Evolutionary conservation across 805 yeast species (phyloP).

Genomic region (Pichia phayaonensis): DNA sequence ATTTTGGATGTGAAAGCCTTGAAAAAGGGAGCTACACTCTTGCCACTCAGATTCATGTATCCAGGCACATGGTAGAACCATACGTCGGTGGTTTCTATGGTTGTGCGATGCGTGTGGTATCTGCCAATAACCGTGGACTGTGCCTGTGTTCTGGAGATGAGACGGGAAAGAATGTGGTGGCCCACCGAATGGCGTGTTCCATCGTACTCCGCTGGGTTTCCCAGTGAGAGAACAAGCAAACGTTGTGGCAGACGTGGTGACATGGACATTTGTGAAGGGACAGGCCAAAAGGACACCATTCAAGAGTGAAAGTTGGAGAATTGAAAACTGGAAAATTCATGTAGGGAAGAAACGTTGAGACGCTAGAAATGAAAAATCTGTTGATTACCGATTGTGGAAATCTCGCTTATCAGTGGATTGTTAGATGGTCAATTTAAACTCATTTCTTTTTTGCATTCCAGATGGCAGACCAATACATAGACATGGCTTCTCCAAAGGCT

Average conservation of each 20-base stretch:
- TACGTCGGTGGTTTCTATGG: constrained; percentile 1
- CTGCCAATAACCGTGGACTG: background rate
- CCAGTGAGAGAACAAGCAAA: constrained; percentile 48
- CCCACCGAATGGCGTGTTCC: constrained; percentile 78
- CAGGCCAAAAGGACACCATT: constrained; percentile 5
- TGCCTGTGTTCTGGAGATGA: background rate
- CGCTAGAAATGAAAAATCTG: too few species aligned
- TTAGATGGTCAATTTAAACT: too few species aligned
- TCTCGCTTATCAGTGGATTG: too few species aligned
- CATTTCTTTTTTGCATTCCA: too few species aligned
- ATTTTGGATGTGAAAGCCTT: constrained; percentile 17
- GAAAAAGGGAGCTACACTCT: constrained; percentile 31
- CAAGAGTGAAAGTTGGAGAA: too few species aligned
- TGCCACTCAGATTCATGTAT: constrained; percentile 68
- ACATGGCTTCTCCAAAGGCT: too few species aligned
- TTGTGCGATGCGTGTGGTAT: background rate
- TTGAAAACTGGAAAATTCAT: too few species aligned
- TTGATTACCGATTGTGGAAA: too few species aligned
- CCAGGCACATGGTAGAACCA: constrained; percentile 12
- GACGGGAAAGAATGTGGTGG: constrained; percentile 32
- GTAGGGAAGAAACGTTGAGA: too few species aligned
- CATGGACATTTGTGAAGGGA: background rate
- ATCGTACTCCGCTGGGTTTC: constrained; percentile 61
- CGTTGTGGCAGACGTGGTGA: background rate
- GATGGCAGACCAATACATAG: too few species aligned